Evolutionary conservation across 768 basidiomycete species (phyloP).

Genomic region (Boletus tomentosulus): DNA sequence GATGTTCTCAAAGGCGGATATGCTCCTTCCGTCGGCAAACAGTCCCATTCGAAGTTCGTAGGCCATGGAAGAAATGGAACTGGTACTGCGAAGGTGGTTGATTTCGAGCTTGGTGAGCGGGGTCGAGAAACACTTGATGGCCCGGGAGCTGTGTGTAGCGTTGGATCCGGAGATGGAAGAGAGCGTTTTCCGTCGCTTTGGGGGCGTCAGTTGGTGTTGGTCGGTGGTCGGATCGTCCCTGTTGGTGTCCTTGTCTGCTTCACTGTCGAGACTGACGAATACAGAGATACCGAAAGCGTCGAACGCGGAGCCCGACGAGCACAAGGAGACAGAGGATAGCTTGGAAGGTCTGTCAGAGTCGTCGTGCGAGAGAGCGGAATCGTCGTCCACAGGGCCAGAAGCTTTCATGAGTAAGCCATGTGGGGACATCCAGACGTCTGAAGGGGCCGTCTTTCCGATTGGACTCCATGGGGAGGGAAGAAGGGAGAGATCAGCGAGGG

Average conservation of each 20-base stretch:
- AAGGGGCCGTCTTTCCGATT: conserved; percentile 1
- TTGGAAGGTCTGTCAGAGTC: background rate
- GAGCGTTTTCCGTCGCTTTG: conserved; percentile 13
- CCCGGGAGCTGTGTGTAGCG: background rate
- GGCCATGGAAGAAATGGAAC: conserved; percentile 25
- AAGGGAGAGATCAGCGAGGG: conserved; percentile 11
- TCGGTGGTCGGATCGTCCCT: background rate
- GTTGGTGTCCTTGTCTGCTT: background rate
- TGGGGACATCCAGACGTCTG: conserved; percentile 23
- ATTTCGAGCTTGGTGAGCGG: conserved; percentile 11
- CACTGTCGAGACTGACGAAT: conserved; percentile 9
- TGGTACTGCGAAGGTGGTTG: conserved; percentile 14
- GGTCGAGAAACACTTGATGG: conserved; percentile 15
- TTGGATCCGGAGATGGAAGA: conserved; percentile 2
- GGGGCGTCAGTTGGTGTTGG: conserved; percentile 6
- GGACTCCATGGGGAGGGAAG: conserved; percentile 33
- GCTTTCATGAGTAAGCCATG: conserved; percentile 18
- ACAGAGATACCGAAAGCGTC: conserved; percentile 18
- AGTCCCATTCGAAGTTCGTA: conserved; percentile 24
- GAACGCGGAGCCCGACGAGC: conserved; percentile 14
- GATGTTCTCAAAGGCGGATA: conserved; percentile 22
- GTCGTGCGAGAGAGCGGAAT: no score
- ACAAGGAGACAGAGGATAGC: conserved; percentile 5
- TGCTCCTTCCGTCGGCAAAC: conserved; percentile 23
- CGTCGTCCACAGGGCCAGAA: conserved; percentile 9